phyloP scores from a whole-genome alignment of 2,329 filamentous ascomycete species.

The Cladosporium sp. region DNA sequence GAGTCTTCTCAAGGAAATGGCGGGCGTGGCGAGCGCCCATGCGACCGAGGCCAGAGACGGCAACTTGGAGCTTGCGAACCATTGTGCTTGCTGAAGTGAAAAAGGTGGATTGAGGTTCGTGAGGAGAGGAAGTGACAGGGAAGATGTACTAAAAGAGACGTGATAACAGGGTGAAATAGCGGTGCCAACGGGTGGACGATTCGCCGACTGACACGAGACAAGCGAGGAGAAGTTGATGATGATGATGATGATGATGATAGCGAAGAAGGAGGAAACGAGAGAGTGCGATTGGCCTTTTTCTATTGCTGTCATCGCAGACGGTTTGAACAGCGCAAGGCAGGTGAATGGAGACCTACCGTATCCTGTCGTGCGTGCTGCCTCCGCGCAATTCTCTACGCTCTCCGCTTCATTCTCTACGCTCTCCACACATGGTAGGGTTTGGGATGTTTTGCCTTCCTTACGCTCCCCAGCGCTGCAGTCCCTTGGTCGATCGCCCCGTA shows the following conservation, averaged over 20 bases:
- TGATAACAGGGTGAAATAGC: constrained; percentile 6
- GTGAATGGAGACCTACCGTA: constrained; percentile 11
- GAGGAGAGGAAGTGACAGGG: neutral
- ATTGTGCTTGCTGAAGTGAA: constrained; percentile 22
- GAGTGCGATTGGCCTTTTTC: constrained; percentile 13
- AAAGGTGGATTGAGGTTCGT: neutral
- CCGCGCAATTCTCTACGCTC: constrained; percentile 17
- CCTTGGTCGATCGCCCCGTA: neutral
- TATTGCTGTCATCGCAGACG: neutral
- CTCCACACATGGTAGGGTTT: constrained; percentile 14
- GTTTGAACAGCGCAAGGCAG: constrained; percentile 17
- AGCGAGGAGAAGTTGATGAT: neutral
- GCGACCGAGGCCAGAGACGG: constrained; percentile 50
- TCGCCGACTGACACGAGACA: constrained; percentile 6
- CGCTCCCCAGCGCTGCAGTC: neutral
- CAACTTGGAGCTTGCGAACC: constrained; percentile 46
- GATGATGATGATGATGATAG: neutral
- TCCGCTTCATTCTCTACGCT: constrained; percentile 3
- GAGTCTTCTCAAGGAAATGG: constrained; percentile 49
- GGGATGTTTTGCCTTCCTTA: constrained; percentile 4
- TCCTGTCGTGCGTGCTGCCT: neutral
- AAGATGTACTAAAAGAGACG: neutral
- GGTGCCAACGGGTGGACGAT: constrained; percentile 10
- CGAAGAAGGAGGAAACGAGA: neutral
- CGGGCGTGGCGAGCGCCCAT: constrained; percentile 52